Percentiles rank a stretch among this genome's conserved stretches.
Conservation (phyloP, 2,329 filamentous ascomycete species). For the Cercospora brassicicola region DNA sequence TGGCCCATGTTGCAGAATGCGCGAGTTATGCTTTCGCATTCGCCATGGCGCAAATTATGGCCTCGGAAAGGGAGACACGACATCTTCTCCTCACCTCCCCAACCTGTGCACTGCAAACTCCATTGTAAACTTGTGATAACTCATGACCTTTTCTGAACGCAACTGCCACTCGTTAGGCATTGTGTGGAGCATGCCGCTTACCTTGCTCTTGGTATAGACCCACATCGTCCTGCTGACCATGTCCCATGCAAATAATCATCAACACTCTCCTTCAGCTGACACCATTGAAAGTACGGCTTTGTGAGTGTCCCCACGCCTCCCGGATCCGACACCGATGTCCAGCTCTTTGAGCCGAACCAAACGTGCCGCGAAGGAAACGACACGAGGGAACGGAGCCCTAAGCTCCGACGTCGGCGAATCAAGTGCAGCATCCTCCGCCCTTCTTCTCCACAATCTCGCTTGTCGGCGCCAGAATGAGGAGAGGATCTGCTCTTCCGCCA, state of each 20-base stretch:
- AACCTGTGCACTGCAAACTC: neutral
- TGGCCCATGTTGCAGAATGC: too few species aligned
- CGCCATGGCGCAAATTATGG: neutral
- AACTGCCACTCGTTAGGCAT: neutral
- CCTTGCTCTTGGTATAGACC: neutral
- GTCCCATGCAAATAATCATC: neutral
- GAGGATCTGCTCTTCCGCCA: slow-evolving; percentile 1
- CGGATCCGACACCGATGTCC: neutral
- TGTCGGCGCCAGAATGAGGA: slow-evolving; percentile 2
- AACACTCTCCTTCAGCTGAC: neutral
- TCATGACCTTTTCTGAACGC: neutral
- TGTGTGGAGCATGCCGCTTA: neutral
- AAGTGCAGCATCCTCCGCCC: neutral
- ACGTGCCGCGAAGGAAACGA: neutral
- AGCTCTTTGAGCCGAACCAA: neutral
- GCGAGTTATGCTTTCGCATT: neutral
- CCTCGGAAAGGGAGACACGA: neutral
- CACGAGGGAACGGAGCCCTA: neutral
- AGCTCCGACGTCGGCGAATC: neutral
- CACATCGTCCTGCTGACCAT: neutral
- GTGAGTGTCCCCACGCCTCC: neutral
- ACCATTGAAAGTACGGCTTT: neutral
- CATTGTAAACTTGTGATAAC: neutral
- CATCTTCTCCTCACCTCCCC: neutral
- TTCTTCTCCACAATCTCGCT: slow-evolving; percentile 6